Evolutionary conservation across 306 rosid genomes (phyloP).

Genomic region (Inga oerstediana): DNA sequence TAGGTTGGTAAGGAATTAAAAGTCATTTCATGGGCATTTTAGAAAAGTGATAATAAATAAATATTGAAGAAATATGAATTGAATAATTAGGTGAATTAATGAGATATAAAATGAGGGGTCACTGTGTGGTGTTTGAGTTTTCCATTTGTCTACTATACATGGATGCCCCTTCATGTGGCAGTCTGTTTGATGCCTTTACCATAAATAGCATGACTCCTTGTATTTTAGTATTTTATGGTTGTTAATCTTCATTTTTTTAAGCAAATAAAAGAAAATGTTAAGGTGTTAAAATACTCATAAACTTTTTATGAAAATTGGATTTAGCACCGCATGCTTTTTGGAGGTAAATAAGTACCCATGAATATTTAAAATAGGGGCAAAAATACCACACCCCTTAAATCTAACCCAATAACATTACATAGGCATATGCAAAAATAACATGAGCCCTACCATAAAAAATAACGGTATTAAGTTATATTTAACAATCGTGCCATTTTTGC

Average conservation of each 20-base stretch:
- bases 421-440: too few species aligned
- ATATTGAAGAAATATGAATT: not conserved
- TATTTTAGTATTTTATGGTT: not conserved
- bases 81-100: not conserved
- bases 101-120: not conserved
- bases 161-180: not conserved
- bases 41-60: not conserved
- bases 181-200: not conserved
- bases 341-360: too few species aligned
- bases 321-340: too few species aligned
- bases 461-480: too few species aligned
- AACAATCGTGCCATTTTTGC: too few species aligned
- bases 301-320: too few species aligned
- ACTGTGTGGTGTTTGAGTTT: not conserved
- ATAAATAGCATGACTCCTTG: not conserved
- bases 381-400: too few species aligned
- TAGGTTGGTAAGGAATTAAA: not conserved
- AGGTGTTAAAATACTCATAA: too few species aligned
- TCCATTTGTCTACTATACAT: not conserved
- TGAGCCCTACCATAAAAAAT: too few species aligned
- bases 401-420: too few species aligned
- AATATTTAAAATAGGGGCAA: too few species aligned
- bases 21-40: not conserved
- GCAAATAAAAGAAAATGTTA: too few species aligned
- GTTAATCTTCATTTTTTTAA: not conserved